Conservation (phyloP, 2,329 filamentous ascomycete genomes). For the Aspergillus arachidicola region DNA sequence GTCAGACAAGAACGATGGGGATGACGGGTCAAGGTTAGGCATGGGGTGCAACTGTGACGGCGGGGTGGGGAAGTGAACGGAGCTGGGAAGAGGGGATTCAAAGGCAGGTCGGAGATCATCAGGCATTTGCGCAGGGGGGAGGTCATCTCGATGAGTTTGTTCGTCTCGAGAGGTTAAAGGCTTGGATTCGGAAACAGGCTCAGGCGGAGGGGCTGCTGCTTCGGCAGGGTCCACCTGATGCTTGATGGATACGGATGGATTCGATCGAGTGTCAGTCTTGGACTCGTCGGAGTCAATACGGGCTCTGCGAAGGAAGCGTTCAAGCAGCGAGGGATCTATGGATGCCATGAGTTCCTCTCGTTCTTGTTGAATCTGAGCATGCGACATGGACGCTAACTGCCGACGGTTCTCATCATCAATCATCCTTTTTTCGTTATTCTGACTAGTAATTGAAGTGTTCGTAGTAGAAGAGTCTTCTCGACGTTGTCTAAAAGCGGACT, state of each 20-base stretch:
- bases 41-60: conserved; percentile 49
- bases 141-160: conserved; percentile 32
- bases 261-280: conserved; percentile 1
- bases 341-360: conserved; percentile 77
- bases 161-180: conserved; percentile 5
- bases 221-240: not conserved
- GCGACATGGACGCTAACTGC: conserved; percentile 75
- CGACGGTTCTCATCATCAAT: conserved; percentile 84
- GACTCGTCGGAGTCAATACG: conserved; percentile 67
- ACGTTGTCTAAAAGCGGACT: conserved; percentile 80
- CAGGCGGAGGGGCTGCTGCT: conserved; percentile 5
- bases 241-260: not conserved
- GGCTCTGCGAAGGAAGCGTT: conserved; percentile 74
- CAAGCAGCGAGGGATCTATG: conserved; percentile 73
- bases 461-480: conserved; percentile 17
- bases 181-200: conserved; percentile 3
- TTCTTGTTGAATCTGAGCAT: conserved; percentile 78
- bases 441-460: conserved; percentile 1
- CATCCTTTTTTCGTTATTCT: conserved; percentile 61
- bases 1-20: conserved; percentile 78
- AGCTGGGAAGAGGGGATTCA: conserved; percentile 36
- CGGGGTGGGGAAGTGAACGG: conserved; percentile 49
- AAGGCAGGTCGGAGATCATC: conserved; percentile 45
- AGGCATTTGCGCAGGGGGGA: conserved; percentile 37
- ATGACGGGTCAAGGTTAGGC: conserved; percentile 79